Evolutionary conservation across 2,329 filamentous ascomycete species (phyloP), one percentile per base, ranked within the genome.

Genomic region (Curvularia lunata): DNA sequence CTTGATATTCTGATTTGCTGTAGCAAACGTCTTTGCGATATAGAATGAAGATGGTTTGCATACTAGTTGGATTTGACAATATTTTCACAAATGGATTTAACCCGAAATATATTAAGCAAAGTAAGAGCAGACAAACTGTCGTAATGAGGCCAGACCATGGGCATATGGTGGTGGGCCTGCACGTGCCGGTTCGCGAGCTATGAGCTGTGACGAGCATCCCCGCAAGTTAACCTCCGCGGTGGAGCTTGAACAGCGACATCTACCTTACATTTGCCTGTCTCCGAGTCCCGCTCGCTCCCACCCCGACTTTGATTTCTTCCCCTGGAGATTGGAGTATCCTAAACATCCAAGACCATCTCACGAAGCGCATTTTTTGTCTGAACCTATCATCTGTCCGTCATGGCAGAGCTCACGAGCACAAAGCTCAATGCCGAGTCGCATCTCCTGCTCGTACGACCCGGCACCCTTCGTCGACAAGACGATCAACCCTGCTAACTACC

Each of bases 381-480:
- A 30, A 6, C 18, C n/a, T 7, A 19, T 19, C 43, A 13, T 30
- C 45, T 23, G 60, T 49, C 58, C 63, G 65, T 55, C 62, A 81
- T 81, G 79, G 78, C 80, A 48, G 79, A 81, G 65, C 75, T 80
- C 61, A 78, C 74, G 12, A 85, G 85, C 54, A 86, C 86, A 49
- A 88, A 87, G 77, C 84, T 93, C 67, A 89, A 91, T 70, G 88
- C 91, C 66, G 87, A 88, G 68, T 86, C 87, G 62, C 91, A 94
- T 72, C 84, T 93, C 47, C 84, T 93, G 57, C 86, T 94, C 53
- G 89, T 90, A 82, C 68, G 82, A 61, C 42, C 38, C n/a, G 23
- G 6, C 30, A 12, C n/a, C 16, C n/a, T 21, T 4, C 34, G 30
- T 12, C 12, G n/a, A 16, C 48, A 42, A 32, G 30, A 13, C 45